Evolutionary conservation across 1,284 basidiomycete genomes (phyloP).

Genomic region (Flammula alnicola): DNA sequence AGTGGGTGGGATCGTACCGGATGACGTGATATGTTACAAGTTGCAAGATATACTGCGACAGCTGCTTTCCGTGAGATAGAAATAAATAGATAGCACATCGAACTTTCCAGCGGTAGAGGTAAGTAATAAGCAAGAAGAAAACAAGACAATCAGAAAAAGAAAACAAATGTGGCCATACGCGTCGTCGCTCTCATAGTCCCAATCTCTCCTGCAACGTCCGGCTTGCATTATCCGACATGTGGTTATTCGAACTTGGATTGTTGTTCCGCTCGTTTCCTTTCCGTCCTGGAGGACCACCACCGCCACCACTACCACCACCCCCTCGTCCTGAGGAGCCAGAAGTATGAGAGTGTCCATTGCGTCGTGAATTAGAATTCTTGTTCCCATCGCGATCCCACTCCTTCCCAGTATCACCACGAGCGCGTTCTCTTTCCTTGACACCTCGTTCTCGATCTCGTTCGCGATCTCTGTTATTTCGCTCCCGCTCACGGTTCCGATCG

Average conservation of each 20-base stretch:
- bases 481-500: slow-evolving; percentile 37
- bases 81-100: slow-evolving; percentile 19
- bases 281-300: slow-evolving; percentile 17
- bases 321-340: slow-evolving; percentile 23
- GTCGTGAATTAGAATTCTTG: slow-evolving; percentile 32
- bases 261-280: slow-evolving; percentile 24
- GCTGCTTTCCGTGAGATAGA: slow-evolving; percentile 1
- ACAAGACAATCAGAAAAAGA: not conserved
- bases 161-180: not conserved
- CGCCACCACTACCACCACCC: slow-evolving; percentile 27
- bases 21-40: slow-evolving; percentile 36
- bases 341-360: slow-evolving; percentile 23
- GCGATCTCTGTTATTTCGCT: slow-evolving; percentile 37
- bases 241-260: slow-evolving; percentile 29
- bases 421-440: slow-evolving; percentile 27
- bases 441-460: slow-evolving; percentile 26
- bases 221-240: slow-evolving; percentile 58
- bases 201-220: slow-evolving; percentile 82
- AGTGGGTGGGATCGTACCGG: slow-evolving; percentile 33
- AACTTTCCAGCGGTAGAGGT: slow-evolving; percentile 12
- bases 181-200: slow-evolving; percentile 55
- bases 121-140: slow-evolving; percentile 9
- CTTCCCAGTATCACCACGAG: slow-evolving; percentile 32
- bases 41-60: slow-evolving; percentile 1
- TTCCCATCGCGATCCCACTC: slow-evolving; percentile 37